Conservation (phyloP, 768 basidiomycete species). For the Mrakia hoshinonis region DNA sequence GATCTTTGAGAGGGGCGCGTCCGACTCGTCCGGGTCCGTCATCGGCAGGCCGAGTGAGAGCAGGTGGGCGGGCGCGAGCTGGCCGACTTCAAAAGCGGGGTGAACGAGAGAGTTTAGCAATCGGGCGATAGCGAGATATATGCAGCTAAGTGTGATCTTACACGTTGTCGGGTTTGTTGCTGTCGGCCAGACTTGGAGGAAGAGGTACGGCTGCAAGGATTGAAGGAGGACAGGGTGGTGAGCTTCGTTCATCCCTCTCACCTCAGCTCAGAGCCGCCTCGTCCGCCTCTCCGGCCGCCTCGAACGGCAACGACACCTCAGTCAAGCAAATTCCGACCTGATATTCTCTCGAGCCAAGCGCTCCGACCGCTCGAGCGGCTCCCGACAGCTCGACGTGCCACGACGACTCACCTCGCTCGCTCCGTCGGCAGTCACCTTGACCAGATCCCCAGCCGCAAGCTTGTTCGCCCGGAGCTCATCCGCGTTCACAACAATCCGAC, state of each 20-base stretch:
- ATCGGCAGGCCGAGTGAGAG: slow-evolving; percentile 21
- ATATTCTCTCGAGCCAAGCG: too few relatives aligned
- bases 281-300: not conserved
- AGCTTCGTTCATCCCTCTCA: slow-evolving; percentile 34
- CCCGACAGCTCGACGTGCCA: too few relatives aligned
- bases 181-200: slow-evolving; percentile 24
- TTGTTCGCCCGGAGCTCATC: slow-evolving; percentile 34
- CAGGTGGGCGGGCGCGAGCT: slow-evolving; percentile 31
- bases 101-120: not conserved
- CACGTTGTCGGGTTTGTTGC: slow-evolving; percentile 1
- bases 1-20: slow-evolving; percentile 2
- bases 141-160: slow-evolving; percentile 12
- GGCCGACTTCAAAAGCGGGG: slow-evolving; percentile 13
- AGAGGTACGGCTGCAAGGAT: not conserved
- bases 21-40: not conserved
- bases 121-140: too few relatives aligned
- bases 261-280: slow-evolving; percentile 32
- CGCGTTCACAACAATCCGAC: slow-evolving; percentile 9
- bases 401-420: not conserved
- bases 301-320: too few relatives aligned
- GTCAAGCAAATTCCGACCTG: too few relatives aligned
- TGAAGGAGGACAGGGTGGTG: slow-evolving; percentile 2
- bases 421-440: slow-evolving; percentile 28
- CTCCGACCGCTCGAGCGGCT: too few relatives aligned
- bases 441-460: slow-evolving; percentile 39